These are phyloP conservation scores for Babjeviella inositovora DNA, from an alignment of 805 yeast genomes.

Conservation along the genomic window DNA sequence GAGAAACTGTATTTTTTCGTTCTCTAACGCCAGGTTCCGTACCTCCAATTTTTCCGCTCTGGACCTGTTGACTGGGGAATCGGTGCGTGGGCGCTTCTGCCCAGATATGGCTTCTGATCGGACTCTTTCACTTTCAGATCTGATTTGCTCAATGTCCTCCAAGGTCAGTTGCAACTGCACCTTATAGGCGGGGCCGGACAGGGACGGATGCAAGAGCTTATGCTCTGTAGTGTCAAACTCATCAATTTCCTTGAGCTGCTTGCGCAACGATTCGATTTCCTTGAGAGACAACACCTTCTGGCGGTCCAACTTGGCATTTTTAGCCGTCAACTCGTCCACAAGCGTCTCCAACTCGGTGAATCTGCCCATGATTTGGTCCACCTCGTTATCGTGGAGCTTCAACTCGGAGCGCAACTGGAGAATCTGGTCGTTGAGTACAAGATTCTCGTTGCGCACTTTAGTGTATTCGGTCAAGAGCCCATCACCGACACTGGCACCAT, in stretches of 20 bases:
- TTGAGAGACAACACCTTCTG: conserved; percentile 34
- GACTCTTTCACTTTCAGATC: conserved; percentile 1
- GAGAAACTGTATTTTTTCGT: conserved; percentile 18
- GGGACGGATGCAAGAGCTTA: conserved; percentile 3
- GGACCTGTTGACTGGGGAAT: conserved; percentile 4
- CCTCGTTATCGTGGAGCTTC: conserved; percentile 3
- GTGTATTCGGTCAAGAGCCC: conserved; percentile 4
- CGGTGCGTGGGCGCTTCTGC: conserved; percentile 3
- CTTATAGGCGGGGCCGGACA: too few species aligned
- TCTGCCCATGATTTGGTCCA: conserved; percentile 4
- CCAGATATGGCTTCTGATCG: conserved; percentile 8
- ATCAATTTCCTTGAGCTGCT: conserved; percentile 35
- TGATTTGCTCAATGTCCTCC: conserved; percentile 1
- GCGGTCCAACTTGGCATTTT: conserved; percentile 20
- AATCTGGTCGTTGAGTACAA: not conserved
- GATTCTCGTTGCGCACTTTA: conserved; percentile 2
- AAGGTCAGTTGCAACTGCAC: too few species aligned
- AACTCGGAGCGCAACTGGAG: not conserved
- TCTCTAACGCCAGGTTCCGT: conserved; percentile 19
- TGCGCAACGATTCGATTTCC: conserved; percentile 42
- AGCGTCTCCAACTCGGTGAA: conserved; percentile 6
- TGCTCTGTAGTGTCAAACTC: conserved; percentile 7
- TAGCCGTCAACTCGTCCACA: conserved; percentile 6
- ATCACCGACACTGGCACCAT: conserved; percentile 21
- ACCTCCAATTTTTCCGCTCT: conserved; percentile 16